These are phyloP conservation scores for Podaxis sp. DNA, from an alignment of 768 basidiomycete genomes.

Conservation along the genomic window DNA sequence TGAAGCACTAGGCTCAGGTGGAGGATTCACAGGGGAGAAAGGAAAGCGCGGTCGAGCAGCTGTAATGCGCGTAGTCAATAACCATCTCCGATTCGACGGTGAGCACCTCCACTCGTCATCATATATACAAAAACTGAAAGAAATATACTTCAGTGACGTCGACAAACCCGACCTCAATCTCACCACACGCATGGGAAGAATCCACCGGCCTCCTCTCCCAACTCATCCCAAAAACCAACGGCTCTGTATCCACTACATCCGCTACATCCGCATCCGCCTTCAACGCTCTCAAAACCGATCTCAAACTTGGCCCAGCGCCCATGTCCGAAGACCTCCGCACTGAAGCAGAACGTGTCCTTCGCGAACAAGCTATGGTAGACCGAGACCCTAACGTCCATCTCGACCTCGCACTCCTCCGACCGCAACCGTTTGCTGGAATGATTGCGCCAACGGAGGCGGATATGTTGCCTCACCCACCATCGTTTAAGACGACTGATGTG, in stretches of 20 bases:
- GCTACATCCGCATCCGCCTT: constrained; percentile 58
- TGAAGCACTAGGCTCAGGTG: constrained; percentile 77
- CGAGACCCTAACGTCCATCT: constrained; percentile 66
- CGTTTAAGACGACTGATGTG: constrained; percentile 85
- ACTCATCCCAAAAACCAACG: constrained; percentile 64
- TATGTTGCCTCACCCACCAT: constrained; percentile 75
- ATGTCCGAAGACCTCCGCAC: constrained; percentile 75
- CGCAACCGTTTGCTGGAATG: constrained; percentile 51
- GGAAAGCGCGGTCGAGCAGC: constrained; percentile 86
- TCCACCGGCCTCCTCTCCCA: constrained; percentile 82
- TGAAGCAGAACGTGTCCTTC: constrained; percentile 77
- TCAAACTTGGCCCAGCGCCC: constrained; percentile 86
- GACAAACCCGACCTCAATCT: constrained; percentile 62
- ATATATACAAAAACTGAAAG: constrained; percentile 16
- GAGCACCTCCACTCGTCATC: constrained; percentile 23
- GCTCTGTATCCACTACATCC: constrained; percentile 25
- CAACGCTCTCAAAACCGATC: constrained; percentile 70
- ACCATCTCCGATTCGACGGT: constrained; percentile 91
- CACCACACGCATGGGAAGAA: constrained; percentile 76
- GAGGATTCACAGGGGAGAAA: constrained; percentile 77
- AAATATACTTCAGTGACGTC: constrained; percentile 55
- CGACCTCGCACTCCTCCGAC: constrained; percentile 57
- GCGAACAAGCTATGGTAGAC: constrained; percentile 80
- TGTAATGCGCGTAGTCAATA: constrained; percentile 93
- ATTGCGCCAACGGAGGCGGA: constrained; percentile 68